These are phyloP conservation scores for Fraxinus angustifolia DNA, from an alignment of 305 asterid species.

Conservation along the genomic window DNA sequence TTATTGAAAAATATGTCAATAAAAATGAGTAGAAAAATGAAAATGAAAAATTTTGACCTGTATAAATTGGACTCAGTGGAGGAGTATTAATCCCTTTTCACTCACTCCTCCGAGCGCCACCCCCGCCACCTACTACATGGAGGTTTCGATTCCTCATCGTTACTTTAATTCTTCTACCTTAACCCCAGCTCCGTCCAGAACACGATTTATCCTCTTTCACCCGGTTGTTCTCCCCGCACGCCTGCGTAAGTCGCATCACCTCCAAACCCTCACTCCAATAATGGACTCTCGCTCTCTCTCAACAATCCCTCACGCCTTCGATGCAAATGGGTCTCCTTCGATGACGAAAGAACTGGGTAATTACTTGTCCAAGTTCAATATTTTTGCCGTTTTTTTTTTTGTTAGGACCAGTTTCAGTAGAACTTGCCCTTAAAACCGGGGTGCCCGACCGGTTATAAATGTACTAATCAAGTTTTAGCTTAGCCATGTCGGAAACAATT, in stretches of 20 bases:
- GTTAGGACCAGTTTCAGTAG: not conserved
- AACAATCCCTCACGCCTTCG: conserved; percentile 34
- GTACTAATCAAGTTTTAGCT: not conserved
- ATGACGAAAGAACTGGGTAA: conserved; percentile 37
- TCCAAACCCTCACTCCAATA: conserved; percentile 21
- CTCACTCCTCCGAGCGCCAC: conserved; percentile 22
- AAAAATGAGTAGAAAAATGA: no score
- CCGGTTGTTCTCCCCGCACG: conserved; percentile 32
- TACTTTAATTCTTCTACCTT: conserved; percentile 21
- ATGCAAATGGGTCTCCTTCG: conserved; percentile 42
- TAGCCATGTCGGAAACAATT: not conserved
- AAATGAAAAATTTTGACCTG: no score
- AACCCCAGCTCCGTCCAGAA: conserved; percentile 18
- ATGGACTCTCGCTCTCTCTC: conserved; percentile 30
- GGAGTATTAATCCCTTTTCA: not conserved
- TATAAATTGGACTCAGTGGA: no score
- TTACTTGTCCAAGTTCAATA: not conserved
- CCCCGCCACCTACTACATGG: conserved; percentile 36
- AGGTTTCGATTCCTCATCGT: conserved; percentile 38
- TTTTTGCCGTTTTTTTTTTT: not conserved
- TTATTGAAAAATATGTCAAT: no score
- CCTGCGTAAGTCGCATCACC: conserved; percentile 30
- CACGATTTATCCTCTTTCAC: conserved; percentile 26
- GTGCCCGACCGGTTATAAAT: not conserved
- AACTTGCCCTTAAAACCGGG: not conserved